Evolutionary conservation across 495 filamentous ascomycete species (phyloP).

Genomic region (Lentithecium fluviatile): DNA sequence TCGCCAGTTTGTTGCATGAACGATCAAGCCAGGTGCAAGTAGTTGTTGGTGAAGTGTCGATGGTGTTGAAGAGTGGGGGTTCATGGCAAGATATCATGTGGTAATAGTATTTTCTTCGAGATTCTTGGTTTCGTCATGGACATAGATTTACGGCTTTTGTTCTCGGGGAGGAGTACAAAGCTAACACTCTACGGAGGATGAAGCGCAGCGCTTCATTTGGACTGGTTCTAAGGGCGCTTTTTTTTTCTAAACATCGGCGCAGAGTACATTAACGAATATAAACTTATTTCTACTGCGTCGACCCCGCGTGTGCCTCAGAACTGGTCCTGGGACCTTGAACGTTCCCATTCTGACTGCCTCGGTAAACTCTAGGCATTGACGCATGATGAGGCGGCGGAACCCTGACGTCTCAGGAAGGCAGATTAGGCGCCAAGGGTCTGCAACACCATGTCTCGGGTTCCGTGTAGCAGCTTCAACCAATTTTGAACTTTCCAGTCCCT

Average conservation of each 20-base stretch:
- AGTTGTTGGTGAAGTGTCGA: background rate
- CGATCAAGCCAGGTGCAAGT: background rate
- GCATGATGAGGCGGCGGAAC: background rate
- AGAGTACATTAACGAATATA: slow-evolving; percentile 30
- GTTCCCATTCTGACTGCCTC: background rate
- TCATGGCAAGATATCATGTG: slow-evolving; percentile 14
- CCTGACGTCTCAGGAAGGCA: background rate
- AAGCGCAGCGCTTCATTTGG: slow-evolving; percentile 34
- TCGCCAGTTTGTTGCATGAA: slow-evolving; percentile 30
- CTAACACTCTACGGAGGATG: slow-evolving; percentile 28
- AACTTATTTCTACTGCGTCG: slow-evolving; percentile 24
- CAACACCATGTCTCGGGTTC: background rate
- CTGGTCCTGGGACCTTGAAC: background rate
- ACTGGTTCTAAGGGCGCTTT: slow-evolving; percentile 31
- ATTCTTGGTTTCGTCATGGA: slow-evolving; percentile 29
- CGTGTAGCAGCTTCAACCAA: background rate
- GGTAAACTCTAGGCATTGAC: background rate
- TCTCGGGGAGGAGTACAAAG: slow-evolving; percentile 13
- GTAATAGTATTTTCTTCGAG: slow-evolving; percentile 34
- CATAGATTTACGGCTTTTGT: slow-evolving; percentile 31
- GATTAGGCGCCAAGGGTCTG: background rate
- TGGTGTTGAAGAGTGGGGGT: background rate
- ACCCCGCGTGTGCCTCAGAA: background rate
- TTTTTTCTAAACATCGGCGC: slow-evolving; percentile 24
- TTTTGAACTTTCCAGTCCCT: no score